Evolutionary conservation across 2,329 filamentous ascomycete species (phyloP).

Genomic region (Coniochaeta prunicola): DNA sequence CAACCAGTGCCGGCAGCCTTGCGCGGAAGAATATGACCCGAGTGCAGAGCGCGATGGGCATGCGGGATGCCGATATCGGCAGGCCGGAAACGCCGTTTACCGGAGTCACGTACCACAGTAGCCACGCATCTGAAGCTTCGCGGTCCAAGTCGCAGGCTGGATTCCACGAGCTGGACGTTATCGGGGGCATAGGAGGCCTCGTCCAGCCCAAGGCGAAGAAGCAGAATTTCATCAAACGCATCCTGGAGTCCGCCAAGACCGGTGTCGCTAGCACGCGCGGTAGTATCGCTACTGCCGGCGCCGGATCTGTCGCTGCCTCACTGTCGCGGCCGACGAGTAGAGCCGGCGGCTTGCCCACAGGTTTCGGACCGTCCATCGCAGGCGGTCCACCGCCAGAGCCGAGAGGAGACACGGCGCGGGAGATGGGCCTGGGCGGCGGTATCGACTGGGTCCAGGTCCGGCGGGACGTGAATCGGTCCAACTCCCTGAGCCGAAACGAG

Average conservation of each 20-base stretch:
- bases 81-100: slow-evolving; percentile 61
- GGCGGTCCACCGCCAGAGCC: neutral
- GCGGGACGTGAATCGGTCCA: slow-evolving; percentile 90
- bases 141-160: slow-evolving; percentile 60
- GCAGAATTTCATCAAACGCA: slow-evolving; percentile 90
- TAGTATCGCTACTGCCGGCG: slow-evolving; percentile 61
- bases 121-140: slow-evolving; percentile 60
- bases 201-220: slow-evolving; percentile 70
- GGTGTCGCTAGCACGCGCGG: slow-evolving; percentile 84
- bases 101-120: slow-evolving; percentile 85
- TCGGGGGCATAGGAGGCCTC: slow-evolving; percentile 70
- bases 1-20: slow-evolving; percentile 90
- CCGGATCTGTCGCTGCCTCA: slow-evolving; percentile 38
- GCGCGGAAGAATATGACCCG: slow-evolving; percentile 59
- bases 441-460: slow-evolving; percentile 97
- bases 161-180: slow-evolving; percentile 50
- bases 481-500: slow-evolving; percentile 86
- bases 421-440: slow-evolving; percentile 59
- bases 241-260: slow-evolving; percentile 89
- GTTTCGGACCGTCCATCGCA: neutral
- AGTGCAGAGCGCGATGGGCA: slow-evolving; percentile 59
- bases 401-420: slow-evolving; percentile 48
- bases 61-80: slow-evolving; percentile 46
- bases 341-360: slow-evolving; percentile 17
- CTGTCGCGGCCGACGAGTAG: slow-evolving; percentile 27